Evolutionary conservation across 2,329 filamentous ascomycete species (phyloP), one percentile per base, ranked within the genome.

Genomic region (Niveomyces coronatus): DNA sequence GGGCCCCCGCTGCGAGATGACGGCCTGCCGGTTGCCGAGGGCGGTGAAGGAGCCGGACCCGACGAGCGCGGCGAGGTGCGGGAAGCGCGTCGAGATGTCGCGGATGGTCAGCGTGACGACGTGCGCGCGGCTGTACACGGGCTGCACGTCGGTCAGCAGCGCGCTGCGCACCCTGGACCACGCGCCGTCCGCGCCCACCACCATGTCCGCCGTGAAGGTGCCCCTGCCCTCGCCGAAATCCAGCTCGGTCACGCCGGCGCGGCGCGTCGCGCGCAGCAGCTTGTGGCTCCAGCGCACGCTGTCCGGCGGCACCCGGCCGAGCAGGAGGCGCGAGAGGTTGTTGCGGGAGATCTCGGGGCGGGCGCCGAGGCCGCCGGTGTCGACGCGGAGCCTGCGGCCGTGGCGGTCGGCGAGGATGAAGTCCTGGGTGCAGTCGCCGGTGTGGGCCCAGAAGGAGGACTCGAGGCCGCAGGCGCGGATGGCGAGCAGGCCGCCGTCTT

Each of bases 401-500:
- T 48, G 35, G 4, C 48, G 52, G 18, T 47, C 40, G 6, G 60
- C 50, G 10, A 68, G 30, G 31, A 58, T 58, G 22, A 58, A 39
- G 2, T 52, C 55, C 31, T 70, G 60, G 37, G 54, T 55, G 44
- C 67, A 67, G 4, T 63, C 62, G 20, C 57, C 55, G 1, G 62
- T 79, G 57, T 85, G 77, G 30, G 67, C 62, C 5, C 94, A 68
- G 31, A 96, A 85, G 43, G 82, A 71, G 49, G 85, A 77, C 54
- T 62, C 70, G 28, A 56, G 53, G 8, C 63, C 67, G n/a, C 61
- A 62, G 36, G 62, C 61, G 8, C 53, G 54, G 7, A 74, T 47
- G 0, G 66, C 70, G 3, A 54, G 50, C 4, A 68, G 60, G 0
- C 70, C 70, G 1, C 61, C 59, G 7, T 56, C 46, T 1, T 57